Base-by-base conservation (phyloP, 129 eudicot species). In the Heracleum sosnowskyi region DNA sequence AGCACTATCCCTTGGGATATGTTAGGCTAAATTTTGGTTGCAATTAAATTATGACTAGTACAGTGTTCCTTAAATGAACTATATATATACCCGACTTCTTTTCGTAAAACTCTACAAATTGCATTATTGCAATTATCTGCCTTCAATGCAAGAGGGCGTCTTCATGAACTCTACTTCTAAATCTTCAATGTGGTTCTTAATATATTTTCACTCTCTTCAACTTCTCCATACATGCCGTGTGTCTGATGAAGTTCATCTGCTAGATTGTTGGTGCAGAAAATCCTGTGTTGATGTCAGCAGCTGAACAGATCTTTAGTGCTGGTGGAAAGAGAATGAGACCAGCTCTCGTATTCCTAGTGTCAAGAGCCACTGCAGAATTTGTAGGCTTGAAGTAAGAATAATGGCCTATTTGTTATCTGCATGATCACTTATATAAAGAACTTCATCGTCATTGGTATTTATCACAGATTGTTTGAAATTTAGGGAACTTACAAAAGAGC, bases 241-340 rank as follows among this genome's bases (percentile, higher is more conserved):
- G 28, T 69, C 84, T 89, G 76, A 87, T 82, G 64, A 77, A 81
- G 69, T 75, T 76, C 76, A 55, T 75, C 63, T 44, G 77, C 51
- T 83, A 94, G 98, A 94, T 94, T 84, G 97, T 94, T 87, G 98
- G 98, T 85, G 96, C 98, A 80, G 98, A 94, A 83, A 91, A 91
- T 80, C 97, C 96, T 5, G 92, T 94, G 70, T 78, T 94, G 84
- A 91, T 90, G 97, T 88, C 97, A 45, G 97, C 97, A 16, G 98
- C 98, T 20, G 93, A 94, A 86, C 98, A 94, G 83, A 94, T 94
- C 53, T 94, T 94, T 86, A 87, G 96, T 83, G 98, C 97, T 63
- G 98, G 98, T 82, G 98, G 97, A 70, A 94, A 94, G 86, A 88
- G 97, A 82, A 94, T 94, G 96, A 89, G 98, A 81, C 97, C 97